Conservation (phyloP, 2,329 filamentous ascomycete species). For the Cercospora janseana region DNA sequence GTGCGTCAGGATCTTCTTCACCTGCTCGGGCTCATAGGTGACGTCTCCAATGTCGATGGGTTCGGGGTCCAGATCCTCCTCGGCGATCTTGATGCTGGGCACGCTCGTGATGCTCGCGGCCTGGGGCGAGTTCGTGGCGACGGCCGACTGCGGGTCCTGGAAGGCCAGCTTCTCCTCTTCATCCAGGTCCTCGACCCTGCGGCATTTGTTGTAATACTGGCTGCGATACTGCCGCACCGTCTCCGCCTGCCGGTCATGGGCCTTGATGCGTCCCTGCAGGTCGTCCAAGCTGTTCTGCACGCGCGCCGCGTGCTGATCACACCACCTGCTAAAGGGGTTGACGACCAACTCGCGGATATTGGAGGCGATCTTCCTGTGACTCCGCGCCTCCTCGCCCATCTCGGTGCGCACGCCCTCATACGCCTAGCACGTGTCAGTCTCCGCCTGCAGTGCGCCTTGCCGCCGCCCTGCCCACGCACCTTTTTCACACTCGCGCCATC, state of each 20-base stretch:
- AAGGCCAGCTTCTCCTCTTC: conserved; percentile 99
- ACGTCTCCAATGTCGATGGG: conserved; percentile 88
- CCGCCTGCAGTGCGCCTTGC: background rate
- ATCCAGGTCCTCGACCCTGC: conserved; percentile 90
- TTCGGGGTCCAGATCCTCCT: conserved; percentile 71
- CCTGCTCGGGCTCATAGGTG: conserved; percentile 75
- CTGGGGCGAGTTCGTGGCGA: conserved; percentile 49
- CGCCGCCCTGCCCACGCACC: conserved; percentile 52
- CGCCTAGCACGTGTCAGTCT: conserved; percentile 56
- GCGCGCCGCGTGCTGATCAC: conserved; percentile 86
- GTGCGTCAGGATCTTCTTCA: conserved; percentile 85
- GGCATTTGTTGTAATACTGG: conserved; percentile 98
- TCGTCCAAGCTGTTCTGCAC: conserved; percentile 95
- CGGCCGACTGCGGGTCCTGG: conserved; percentile 68
- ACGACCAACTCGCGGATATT: conserved; percentile 96
- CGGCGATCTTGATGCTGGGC: conserved; percentile 80
- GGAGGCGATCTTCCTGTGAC: conserved; percentile 91
- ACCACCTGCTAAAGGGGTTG: conserved; percentile 91
- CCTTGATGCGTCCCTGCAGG: conserved; percentile 83
- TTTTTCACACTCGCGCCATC: conserved; percentile 95
- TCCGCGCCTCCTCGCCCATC: conserved; percentile 86
- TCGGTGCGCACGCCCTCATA: conserved; percentile 90
- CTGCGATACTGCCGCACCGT: conserved; percentile 87
- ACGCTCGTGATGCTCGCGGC: conserved; percentile 53
- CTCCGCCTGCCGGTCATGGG: conserved; percentile 89